Evolutionary conservation across 208 protist species (phyloP).

Genomic region (Leishmania braziliensis): DNA sequence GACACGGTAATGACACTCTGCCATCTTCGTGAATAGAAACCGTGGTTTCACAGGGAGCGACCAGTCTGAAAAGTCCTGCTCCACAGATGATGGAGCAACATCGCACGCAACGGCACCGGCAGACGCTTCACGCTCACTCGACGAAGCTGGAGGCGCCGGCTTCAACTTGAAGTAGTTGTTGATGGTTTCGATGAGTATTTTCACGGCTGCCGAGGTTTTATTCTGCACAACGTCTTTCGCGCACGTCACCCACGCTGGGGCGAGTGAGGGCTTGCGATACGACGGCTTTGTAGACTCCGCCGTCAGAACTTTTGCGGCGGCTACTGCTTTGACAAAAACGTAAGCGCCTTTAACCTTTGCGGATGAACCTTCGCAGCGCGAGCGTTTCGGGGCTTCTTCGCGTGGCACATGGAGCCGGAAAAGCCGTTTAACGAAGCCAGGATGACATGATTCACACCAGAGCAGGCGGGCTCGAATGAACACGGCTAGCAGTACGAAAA

Average conservation of each 20-base stretch:
- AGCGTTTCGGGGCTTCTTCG: constrained; percentile 3
- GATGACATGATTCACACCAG: constrained; percentile 66
- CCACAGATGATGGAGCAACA: background rate
- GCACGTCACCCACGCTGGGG: constrained; percentile 66
- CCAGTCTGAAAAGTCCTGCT: constrained; percentile 47
- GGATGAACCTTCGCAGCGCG: background rate
- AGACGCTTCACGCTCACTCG: background rate
- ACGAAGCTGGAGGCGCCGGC: background rate
- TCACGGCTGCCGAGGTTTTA: constrained; percentile 52
- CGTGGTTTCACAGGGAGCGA: constrained; percentile 16
- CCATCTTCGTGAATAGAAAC: constrained; percentile 22
- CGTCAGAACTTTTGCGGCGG: constrained; percentile 18
- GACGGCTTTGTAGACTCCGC: constrained; percentile 18
- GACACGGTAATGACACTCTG: constrained; percentile 13
- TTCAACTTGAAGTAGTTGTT: constrained; percentile 42
- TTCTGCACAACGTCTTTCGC: constrained; percentile 46
- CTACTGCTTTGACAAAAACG: constrained; percentile 34
- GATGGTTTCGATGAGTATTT: constrained; percentile 36
- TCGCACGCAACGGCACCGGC: background rate
- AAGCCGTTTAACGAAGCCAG: constrained; percentile 46
- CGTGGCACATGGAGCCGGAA: constrained; percentile 29
- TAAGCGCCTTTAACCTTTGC: background rate
- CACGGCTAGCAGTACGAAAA: constrained; percentile 48
- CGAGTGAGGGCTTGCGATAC: constrained; percentile 41
- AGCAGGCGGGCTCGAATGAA: constrained; percentile 58